Conservation (phyloP, 2,329 filamentous ascomycete species). For the Verticillium nubilum region DNA sequence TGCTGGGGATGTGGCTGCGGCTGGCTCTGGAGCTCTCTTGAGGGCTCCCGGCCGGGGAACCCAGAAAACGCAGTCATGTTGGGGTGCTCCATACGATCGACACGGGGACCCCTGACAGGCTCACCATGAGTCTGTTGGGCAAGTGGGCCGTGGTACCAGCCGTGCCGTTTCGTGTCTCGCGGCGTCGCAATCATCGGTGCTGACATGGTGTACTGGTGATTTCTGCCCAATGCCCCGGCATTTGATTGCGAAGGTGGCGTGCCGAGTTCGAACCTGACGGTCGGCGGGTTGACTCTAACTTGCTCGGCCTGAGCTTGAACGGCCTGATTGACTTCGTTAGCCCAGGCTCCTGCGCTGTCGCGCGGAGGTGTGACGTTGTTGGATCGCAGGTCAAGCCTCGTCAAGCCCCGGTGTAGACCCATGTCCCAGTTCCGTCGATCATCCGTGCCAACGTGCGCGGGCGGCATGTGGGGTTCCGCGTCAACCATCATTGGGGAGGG, state of each 20-base stretch:
- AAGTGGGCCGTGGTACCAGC: conserved; percentile 61
- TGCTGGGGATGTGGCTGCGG: conserved; percentile 10
- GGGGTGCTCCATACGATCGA: conserved; percentile 53
- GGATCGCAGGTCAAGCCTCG: conserved; percentile 57
- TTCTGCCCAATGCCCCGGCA: conserved; percentile 1
- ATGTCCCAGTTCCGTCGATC: conserved; percentile 58
- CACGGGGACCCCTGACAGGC: conserved; percentile 30
- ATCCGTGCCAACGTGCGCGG: conserved; percentile 27
- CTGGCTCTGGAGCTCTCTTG: conserved; percentile 12
- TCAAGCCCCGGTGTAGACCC: conserved; percentile 60
- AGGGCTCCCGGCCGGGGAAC: conserved; percentile 35
- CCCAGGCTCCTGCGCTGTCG: conserved; percentile 51
- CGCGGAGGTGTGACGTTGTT: conserved; percentile 40
- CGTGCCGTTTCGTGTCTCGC: conserved; percentile 60
- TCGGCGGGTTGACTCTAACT: conserved; percentile 36
- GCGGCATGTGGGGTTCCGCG: conserved; percentile 32
- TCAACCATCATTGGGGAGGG: conserved; percentile 78
- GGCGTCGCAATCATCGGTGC: conserved; percentile 51
- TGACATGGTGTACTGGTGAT: conserved; percentile 55
- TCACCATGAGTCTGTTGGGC: conserved; percentile 14
- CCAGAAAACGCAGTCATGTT: conserved; percentile 48
- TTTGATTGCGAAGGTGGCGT: conserved; percentile 20
- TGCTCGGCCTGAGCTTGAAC: conserved; percentile 51
- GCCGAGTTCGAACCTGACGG: conserved; percentile 51
- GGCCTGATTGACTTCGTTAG: conserved; percentile 49